Base-by-base conservation (phyloP, 140 eudicot genomes). In the Stevia rebaudiana region DNA sequence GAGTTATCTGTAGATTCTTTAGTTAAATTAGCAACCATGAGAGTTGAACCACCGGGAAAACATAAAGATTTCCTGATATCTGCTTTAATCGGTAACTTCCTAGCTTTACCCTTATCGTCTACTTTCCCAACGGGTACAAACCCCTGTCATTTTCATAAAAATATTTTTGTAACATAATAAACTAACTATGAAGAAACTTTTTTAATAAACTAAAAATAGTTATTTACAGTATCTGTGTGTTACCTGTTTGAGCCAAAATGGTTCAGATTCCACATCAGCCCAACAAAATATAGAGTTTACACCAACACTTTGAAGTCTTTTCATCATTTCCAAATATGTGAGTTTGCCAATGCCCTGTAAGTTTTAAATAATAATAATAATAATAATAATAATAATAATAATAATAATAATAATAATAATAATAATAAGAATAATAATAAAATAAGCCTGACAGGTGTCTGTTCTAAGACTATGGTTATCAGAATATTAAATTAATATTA, bases 231-330 rank as follows among this genome's bases (percentile, higher is more conserved):
- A 25, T 33, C n/a, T 56, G 33, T 1, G 3, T 6, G 24, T 59
- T 79, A 84, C 98, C 95, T 80, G 98, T 47, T 84, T 91, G 48
- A 78, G 70, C 98, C 98, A 87, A 84, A 91, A 91, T 74, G 84
- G 91, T 77, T 87, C 84, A 47, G 98, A 91, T 70, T 80, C 92
- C 60, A 69, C 63, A 76, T 91, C 98, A 31, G 86, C 98, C 98
- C 98, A 91, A 44, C 98, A 91, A 48, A 71, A 81, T 41, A 91
- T 65, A 67, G 91, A 78, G 48, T 73, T 78, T 35, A 87, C 78
- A 19, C 98, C 96, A 53, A 87, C 92, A 72, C 73, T 78, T 67
- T 77, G 90, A 63, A 91, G 81, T 50, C 98, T 82, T 71, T 69
- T 87, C 50, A 80, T 77, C 81, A 91, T 63, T 63, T 91, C 98